A percentile compares a stretch with the other conserved stretches of the same genome.
Evolutionary conservation across 306 rosid species (phyloP).

Genomic region (Albizia julibrissin): DNA sequence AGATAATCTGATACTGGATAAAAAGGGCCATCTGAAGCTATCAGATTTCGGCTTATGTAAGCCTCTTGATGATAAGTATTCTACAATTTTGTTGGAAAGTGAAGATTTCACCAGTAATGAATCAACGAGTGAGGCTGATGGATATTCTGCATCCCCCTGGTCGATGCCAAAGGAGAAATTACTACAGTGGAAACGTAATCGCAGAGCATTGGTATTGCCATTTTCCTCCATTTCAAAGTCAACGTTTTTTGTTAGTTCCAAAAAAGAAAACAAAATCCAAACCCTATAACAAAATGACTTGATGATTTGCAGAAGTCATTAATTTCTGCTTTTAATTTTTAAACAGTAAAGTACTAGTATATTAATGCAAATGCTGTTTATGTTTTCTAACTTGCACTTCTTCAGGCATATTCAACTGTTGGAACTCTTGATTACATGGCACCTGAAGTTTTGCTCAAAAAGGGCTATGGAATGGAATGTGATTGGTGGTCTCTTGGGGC

Average conservation of each 20-base stretch:
- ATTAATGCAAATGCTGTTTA: slow-evolving; percentile 12
- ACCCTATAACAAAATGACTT: slow-evolving; percentile 15
- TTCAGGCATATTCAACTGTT: slow-evolving; percentile 95
- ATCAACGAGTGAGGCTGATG: slow-evolving; percentile 67
- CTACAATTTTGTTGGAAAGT: slow-evolving; percentile 79
- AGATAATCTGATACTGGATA: slow-evolving; percentile 95
- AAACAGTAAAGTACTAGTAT: neutral
- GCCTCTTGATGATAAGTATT: slow-evolving; percentile 94
- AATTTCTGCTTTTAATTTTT: slow-evolving; percentile 19
- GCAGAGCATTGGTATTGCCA: slow-evolving; percentile 81
- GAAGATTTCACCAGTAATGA: slow-evolving; percentile 68
- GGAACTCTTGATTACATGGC: slow-evolving; percentile 99
- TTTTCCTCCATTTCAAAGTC: slow-evolving; percentile 25
- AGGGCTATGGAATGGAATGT: slow-evolving; percentile 97
- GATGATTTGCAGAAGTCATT: slow-evolving; percentile 9
- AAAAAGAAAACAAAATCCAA: slow-evolving; percentile 11
- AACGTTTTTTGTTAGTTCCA: slow-evolving; percentile 10
- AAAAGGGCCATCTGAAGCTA: slow-evolving; percentile 95
- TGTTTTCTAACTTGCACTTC: slow-evolving; percentile 20
- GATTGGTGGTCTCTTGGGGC: slow-evolving; percentile 99
- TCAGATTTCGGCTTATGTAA: slow-evolving; percentile 99
- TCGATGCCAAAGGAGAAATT: slow-evolving; percentile 94
- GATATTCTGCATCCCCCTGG: slow-evolving; percentile 76
- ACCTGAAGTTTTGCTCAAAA: slow-evolving; percentile 95
- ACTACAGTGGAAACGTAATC: slow-evolving; percentile 96